Evolutionary conservation across 2,329 filamentous ascomycete species (phyloP), one percentile per base, ranked within the genome.

Genomic region (Albifimbria verrucaria): DNA sequence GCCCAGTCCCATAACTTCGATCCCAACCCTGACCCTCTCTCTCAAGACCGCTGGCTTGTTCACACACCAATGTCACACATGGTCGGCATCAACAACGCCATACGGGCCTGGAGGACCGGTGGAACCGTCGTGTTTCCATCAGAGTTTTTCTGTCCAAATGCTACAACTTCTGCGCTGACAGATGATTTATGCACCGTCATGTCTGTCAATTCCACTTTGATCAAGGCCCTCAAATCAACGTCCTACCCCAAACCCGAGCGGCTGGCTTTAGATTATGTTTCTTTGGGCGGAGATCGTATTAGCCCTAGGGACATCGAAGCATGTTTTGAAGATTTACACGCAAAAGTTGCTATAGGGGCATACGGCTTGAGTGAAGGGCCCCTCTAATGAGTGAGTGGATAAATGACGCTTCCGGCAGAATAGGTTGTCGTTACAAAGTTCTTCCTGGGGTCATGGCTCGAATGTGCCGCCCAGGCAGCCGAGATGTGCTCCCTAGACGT

Each of bases 341-440:
- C 68, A 3, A 53, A 57, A 25, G 57, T 63, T 39, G 66, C 65
- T 1, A 66, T 69, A n/a, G 69, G 72, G 44, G 69, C 65, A 11
- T 77, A 75, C 56, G 74, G 75, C 1, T 75, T 78, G 75, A 77
- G 72, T 21, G 75, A 78, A 55, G 71, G 71, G 72, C 70, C 12
- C 72, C 71, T 2, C 59, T 73, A 3, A 61, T 75, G 25, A 74
- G 71, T n/a, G 77, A 72, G 71, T 59, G 56, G 36, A 64, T 62
- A 51, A 59, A 50, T 39, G 70, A 67, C 55, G 59, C 53, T 49
- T 64, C 60, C 48, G n/a, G n/a, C n/a, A n/a, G n/a, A 62, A 52
- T 66, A 76, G 53, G 63, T 72, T 4, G 68, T 73, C n/a, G 72
- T 73, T 4, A 75, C 76, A 7, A 72, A 69, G 36, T 65, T 70